Evolutionary conservation across 2,329 filamentous ascomycete genomes (phyloP).

Genomic region (Cladophialophora bantiana): DNA sequence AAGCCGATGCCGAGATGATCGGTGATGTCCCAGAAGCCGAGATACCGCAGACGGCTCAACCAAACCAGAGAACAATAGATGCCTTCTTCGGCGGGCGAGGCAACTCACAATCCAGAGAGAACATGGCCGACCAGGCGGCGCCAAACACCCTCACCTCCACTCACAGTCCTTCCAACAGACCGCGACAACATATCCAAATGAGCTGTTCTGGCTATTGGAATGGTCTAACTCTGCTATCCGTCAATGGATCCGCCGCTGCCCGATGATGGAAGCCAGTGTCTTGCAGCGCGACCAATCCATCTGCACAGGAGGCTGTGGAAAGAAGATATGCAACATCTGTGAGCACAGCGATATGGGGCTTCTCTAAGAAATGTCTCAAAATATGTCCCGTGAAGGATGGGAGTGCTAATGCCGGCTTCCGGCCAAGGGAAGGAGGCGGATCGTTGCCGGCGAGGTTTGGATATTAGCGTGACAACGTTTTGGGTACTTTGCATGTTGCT

Average conservation of each 20-base stretch:
- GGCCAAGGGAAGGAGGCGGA: no score
- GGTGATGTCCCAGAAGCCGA: slow-evolving; percentile 13
- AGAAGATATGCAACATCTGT: background rate
- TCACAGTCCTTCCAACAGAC: background rate
- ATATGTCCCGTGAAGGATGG: background rate
- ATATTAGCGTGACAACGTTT: no score
- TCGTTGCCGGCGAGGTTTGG: no score
- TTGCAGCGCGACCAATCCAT: background rate
- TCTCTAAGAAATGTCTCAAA: background rate
- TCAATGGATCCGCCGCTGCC: background rate
- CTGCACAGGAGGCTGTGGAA: background rate
- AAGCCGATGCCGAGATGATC: slow-evolving; percentile 29
- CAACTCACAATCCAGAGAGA: background rate
- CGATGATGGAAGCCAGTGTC: background rate
- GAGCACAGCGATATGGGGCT: background rate
- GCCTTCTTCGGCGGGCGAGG: slow-evolving; percentile 31
- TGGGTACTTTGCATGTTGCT: no score
- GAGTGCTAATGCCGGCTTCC: background rate
- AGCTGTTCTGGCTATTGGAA: background rate
- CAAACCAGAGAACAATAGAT: slow-evolving; percentile 32
- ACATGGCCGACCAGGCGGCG: background rate
- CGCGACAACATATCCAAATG: background rate
- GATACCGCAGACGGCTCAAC: slow-evolving; percentile 18
- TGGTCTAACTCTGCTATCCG: background rate
- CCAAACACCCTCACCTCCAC: background rate